Evolutionary conservation across 371 early-diverging fungal genomes (phyloP), one percentile per base, ranked within the genome.

Genomic region (Mortierella sp.): DNA sequence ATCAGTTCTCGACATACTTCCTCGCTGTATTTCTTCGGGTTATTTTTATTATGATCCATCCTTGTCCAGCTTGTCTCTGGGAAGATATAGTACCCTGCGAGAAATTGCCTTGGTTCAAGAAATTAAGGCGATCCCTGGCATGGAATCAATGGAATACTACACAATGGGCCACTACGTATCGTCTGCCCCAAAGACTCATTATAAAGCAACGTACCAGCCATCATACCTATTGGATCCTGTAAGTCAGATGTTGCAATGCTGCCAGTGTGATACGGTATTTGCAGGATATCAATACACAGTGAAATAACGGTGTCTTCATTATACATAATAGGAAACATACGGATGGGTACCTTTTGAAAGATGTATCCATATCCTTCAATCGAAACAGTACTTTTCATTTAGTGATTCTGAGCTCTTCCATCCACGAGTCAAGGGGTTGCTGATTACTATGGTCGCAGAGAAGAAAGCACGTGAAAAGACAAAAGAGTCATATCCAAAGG

Each of bases 1-100:
- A 15, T 93, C 92, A 9, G 96, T 98, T 0, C 75, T 98, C 60
- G 98, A 98, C 83, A 90, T 97, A 9, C 86, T 97, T 45, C 98
- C 98, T 5, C 62, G 68, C 2, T 96, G 94, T 68, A 86, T 97
- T 10, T 97, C 97, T 0, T 92, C 96, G 0, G 97, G 97, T 19
- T 97, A 98, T 70, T 93, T 97, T 66, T 87, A 97, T 69, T 98
- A 98, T 83, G 96, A 97, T 72, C 94, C 96, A 4, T 91, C 90
- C 2, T 92, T 90, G 61, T 64, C 84, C 3, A 87, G 83, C 51
- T 84, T 97, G n/a, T 89, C 91, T 9, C 81, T 95, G 28, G 98
- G 98, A 15, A 92, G 92, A 29, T 95, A 93, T 82, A 89, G 92
- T 66, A 95, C 95, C 1, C 70, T 98, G 63, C 82, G 91, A 42